Conservation (phyloP, 768 basidiomycete species). For the Xerocomellus intermedius region DNA sequence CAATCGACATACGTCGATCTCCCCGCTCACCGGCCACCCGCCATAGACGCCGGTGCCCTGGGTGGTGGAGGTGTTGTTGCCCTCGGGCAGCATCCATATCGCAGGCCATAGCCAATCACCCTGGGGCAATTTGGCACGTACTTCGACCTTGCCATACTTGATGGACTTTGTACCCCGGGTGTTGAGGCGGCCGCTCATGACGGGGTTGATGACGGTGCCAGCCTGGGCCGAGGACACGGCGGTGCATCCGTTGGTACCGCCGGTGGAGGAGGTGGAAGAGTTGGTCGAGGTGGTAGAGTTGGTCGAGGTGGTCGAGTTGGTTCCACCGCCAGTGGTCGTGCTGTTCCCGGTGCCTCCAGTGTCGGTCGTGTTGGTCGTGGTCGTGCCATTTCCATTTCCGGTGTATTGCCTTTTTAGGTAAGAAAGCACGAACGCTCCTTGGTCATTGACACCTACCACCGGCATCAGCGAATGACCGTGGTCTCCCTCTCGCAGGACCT, state of each 20-base stretch:
- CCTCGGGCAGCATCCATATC: slow-evolving; percentile 33
- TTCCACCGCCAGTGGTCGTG: slow-evolving; percentile 10
- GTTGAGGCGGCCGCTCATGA: slow-evolving; percentile 52
- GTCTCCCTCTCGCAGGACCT: background rate
- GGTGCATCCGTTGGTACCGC: slow-evolving; percentile 37
- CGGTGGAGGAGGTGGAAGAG: slow-evolving; percentile 16
- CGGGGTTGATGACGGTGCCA: slow-evolving; percentile 47
- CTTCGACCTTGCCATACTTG: slow-evolving; percentile 57
- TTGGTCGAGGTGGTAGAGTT: slow-evolving; percentile 21
- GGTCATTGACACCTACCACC: slow-evolving; percentile 10
- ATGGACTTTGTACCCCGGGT: slow-evolving; percentile 49
- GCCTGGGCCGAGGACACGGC: slow-evolving; percentile 38
- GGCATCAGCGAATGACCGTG: background rate
- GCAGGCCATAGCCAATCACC: slow-evolving; percentile 44
- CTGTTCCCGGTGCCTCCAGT: background rate
- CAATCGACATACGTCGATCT: slow-evolving; percentile 51
- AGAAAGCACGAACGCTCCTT: slow-evolving; percentile 25
- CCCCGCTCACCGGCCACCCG: slow-evolving; percentile 52
- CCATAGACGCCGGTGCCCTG: slow-evolving; percentile 27
- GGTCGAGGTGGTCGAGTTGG: slow-evolving; percentile 19
- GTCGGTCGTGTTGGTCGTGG: background rate
- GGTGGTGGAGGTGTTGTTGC: slow-evolving; percentile 19
- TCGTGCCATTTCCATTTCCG: slow-evolving; percentile 8
- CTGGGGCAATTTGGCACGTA: slow-evolving; percentile 58
- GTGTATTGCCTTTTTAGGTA: slow-evolving; percentile 28